Base-by-base conservation (phyloP, 1,139 yeast species). In the Sugiyamaella neomexicana region DNA sequence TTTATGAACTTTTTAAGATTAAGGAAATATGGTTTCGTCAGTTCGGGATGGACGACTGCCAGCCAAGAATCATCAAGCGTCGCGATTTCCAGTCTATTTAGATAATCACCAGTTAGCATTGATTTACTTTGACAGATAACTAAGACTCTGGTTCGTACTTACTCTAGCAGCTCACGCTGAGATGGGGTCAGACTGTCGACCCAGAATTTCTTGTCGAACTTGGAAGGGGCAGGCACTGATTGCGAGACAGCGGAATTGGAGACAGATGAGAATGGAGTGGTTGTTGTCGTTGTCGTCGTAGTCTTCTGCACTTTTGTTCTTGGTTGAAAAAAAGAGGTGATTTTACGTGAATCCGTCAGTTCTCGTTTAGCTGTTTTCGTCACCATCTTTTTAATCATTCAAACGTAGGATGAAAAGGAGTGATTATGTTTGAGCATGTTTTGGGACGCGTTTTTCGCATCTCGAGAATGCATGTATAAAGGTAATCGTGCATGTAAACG, bases 11-110 rank as follows among this genome's bases (percentile, higher is more conserved):
- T 67, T 65, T 91, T 91, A 58, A 93, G 75, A 15, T 79, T 71
- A n/a, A 89, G 69, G 63, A 93, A 95, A 68, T 91, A 91, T 0
- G 96, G 95, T 68, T 90, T 88, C 31, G 88, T 85, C 54, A 93
- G 75, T 63, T 93, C 97, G 34, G 74, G 68, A 65, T 85, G 81
- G 15, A 93, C 75, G 8, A 79, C 77, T 1, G 79, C 78, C 23
- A 93, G 79, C 99, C 99, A 93, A 0, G 89, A 76, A 6, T 80
- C 80, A 61, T 89, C 93, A 59, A 93, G 72, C 0, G 88, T 79
- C 1, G 74, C 67, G 44, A 90, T 80, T 68, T 93, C 99, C 7
- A 88, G 75, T 23, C 70, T 67, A 36, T 10, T n/a, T n/a, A n/a
- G n/a, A n/a, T n/a, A n/a, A n/a, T n/a, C n/a, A n/a, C n/a, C n/a